Evolutionary conservation across 495 filamentous ascomycete species (phyloP), one percentile per base, ranked within the genome.

Genomic region (Lophium mytilinum): DNA sequence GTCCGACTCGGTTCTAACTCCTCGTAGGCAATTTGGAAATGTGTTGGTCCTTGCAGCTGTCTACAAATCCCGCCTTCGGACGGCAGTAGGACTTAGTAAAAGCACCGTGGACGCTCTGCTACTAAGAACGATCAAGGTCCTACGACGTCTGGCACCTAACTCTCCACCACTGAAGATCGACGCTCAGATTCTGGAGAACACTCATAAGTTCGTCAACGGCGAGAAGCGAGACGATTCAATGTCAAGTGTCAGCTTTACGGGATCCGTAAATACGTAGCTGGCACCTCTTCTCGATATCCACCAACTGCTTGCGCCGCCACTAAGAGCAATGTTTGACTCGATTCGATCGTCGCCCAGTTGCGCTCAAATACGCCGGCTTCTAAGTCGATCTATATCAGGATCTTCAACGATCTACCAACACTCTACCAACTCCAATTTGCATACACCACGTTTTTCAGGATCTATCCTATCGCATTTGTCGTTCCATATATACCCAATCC

Each of bases 21-120:
- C 19, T 4, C 58, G 12, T 57, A 96, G 91, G 9, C 93, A 97
- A 90, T 98, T 95, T 71, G 93, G 93, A 50, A 98, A 97, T 67
- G 83, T 96, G 66, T 74, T 97, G 42, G 87, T 91, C 6, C 81
- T 98, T 1, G 82, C 88, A 18, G 90, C 92, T 1, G 87, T 84
- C 4, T 92, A 82, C 68, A 69, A 71, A 69, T 79, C 83, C 72
- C 75, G 71, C 35, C 78, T 90, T 65, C 77, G 9, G 66, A 66
- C 47, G 65, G 76, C 34, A 42, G 35, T 24, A 0, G 65, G 66
- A 3, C 73, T 94, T 3, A 75, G 62, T 24, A 64, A 66, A 19
- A 14, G 4, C 12, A 50, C 21, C 39, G 12, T 65, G 34, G 37
- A 46, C 10, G 11, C 14, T 3, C 75, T 86, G 1, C 78, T 84